Conservation (phyloP, 2,329 filamentous ascomycete species). For the Dactylonectria estremocensis region DNA sequence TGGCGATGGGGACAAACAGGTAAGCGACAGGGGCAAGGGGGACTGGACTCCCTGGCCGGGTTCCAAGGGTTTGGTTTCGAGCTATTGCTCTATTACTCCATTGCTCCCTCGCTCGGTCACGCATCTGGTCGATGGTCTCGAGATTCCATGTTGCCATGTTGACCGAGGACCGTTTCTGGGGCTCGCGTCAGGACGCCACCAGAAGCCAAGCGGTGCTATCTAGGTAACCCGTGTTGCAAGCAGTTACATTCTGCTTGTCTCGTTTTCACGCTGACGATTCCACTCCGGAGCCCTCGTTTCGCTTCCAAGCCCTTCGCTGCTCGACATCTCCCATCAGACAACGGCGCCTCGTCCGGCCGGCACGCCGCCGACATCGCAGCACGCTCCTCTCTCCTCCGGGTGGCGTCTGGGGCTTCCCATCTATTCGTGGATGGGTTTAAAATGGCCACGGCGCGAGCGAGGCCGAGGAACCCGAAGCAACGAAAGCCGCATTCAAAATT, state of each 20-base stretch:
- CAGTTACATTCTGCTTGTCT: neutral
- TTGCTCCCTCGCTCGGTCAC: constrained; percentile 28
- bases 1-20: neutral
- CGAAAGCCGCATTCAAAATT: constrained; percentile 17
- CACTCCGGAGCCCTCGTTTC: neutral
- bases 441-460: constrained; percentile 24
- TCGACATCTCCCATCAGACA: constrained; percentile 2
- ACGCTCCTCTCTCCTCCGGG: constrained; percentile 1
- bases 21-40: neutral
- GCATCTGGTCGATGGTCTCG: constrained; percentile 21
- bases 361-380: constrained; percentile 18
- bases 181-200: constrained; percentile 20
- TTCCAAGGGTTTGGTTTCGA: constrained; percentile 12
- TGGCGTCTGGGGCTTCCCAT: constrained; percentile 19
- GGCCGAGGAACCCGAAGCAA: constrained; percentile 20
- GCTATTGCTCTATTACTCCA: constrained; percentile 4
- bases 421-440: constrained; percentile 15
- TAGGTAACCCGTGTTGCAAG: neutral
- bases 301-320: neutral
- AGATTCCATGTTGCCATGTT: constrained; percentile 13
- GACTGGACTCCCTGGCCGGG: constrained; percentile 2
- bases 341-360: constrained; percentile 14
- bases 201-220: neutral
- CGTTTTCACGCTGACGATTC: constrained; percentile 9
- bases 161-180: constrained; percentile 25